phyloP scores from a whole-genome alignment of 345 rosid genomes.

The Sonneratia caseolaris region DNA sequence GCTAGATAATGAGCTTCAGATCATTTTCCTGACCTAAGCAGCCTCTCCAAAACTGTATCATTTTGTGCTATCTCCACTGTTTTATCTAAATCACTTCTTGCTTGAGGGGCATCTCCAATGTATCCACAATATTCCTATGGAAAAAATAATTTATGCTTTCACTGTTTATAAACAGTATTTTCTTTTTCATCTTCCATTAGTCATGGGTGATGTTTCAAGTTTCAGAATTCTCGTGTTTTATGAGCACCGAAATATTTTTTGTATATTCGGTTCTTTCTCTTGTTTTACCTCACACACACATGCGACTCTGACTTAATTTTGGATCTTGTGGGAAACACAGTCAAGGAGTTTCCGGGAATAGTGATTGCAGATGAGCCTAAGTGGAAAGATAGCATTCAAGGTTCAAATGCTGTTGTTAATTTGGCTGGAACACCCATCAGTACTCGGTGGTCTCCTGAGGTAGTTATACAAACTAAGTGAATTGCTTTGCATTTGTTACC shows the following conservation, averaged over 20 bases:
- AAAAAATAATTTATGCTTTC: neutral
- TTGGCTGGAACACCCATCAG: conserved; percentile 86
- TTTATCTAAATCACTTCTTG: neutral
- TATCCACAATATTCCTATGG: neutral
- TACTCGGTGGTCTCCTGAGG: conserved; percentile 95
- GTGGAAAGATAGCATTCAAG: conserved; percentile 64
- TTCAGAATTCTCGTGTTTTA: neutral
- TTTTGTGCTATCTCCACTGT: neutral
- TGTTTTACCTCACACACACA: neutral
- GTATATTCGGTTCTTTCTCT: neutral
- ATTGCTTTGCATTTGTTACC: neutral
- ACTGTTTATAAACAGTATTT: neutral
- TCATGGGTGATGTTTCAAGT: neutral
- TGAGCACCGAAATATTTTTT: neutral
- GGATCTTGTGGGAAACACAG: conserved; percentile 24
- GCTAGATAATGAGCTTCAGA: neutral
- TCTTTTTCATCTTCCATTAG: neutral
- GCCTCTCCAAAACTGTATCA: neutral
- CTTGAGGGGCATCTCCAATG: neutral
- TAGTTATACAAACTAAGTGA: conserved; percentile 16
- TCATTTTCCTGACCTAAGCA: neutral
- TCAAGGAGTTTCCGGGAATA: conserved; percentile 56
- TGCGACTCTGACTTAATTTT: neutral
- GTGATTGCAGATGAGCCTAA: conserved; percentile 63
- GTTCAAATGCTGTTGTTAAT: conserved; percentile 83